phyloP scores from a whole-genome alignment of 257 asterid genomes.

The Leptodermis oblonga region DNA sequence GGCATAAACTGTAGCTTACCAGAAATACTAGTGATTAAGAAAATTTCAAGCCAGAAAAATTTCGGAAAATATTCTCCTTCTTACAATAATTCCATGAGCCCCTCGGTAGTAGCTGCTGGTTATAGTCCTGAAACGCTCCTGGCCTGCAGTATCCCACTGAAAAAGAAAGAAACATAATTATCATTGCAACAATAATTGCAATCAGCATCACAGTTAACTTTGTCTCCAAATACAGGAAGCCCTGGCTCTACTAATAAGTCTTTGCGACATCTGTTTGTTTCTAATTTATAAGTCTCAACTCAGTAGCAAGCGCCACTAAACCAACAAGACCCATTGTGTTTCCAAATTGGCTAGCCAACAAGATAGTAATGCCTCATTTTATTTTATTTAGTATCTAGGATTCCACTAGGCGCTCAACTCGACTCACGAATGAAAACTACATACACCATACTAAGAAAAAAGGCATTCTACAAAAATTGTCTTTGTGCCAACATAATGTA shows the following conservation, averaged over 20 bases:
- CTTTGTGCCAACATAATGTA: neutral
- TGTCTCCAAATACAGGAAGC: neutral
- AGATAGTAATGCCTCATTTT: neutral
- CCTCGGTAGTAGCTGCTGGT: slow-evolving; percentile 99
- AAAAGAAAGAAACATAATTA: slow-evolving; percentile 14
- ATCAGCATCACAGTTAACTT: too few relatives aligned
- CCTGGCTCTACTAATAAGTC: neutral
- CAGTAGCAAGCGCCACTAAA: neutral
- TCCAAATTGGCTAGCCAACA: neutral
- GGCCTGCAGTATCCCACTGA: slow-evolving; percentile 99
- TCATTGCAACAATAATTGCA: neutral
- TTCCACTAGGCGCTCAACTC: neutral
- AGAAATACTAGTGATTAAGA: neutral
- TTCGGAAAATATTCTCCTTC: slow-evolving; percentile 24
- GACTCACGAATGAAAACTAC: neutral
- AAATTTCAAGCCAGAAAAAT: slow-evolving; percentile 8
- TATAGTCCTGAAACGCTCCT: slow-evolving; percentile 95
- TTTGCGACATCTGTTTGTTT: neutral
- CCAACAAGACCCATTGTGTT: neutral
- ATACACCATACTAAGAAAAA: neutral
- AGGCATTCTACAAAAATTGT: neutral
- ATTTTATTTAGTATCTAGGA: neutral
- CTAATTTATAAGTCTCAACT: neutral
- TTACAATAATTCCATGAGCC: slow-evolving; percentile 97
- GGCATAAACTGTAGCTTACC: neutral